phyloP scores from a whole-genome alignment of 441 rosid species.

The Codiaeum variegatum region DNA sequence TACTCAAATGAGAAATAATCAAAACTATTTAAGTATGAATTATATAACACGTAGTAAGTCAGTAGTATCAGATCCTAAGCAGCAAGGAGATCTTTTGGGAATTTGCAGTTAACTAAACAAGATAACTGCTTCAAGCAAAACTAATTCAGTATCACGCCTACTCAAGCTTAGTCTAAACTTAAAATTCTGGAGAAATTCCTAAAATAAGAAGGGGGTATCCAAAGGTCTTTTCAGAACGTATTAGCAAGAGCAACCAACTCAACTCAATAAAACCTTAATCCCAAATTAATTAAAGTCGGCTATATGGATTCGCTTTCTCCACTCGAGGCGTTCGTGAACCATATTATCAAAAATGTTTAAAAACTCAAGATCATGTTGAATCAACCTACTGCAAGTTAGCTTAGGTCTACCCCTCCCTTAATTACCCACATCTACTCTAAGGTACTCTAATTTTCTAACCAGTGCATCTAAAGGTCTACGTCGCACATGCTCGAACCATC shows the following conservation, averaged over 20 bases:
- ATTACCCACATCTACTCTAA: too few species aligned
- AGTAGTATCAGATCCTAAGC: slow-evolving; percentile 3
- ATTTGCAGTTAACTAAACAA: not conserved
- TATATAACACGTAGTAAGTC: not conserved
- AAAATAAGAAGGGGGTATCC: not conserved
- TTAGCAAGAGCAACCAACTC: not conserved
- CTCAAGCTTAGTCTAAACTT: slow-evolving; percentile 11
- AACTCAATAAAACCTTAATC: too few species aligned
- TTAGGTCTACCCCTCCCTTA: too few species aligned
- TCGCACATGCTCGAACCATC: too few species aligned
- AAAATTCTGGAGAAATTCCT: not conserved
- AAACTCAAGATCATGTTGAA: too few species aligned
- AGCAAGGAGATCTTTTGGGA: not conserved
- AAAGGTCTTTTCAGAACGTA: not conserved
- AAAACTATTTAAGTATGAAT: not conserved
- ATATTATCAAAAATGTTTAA: too few species aligned
- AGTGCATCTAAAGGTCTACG: too few species aligned
- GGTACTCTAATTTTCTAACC: too few species aligned
- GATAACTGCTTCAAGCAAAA: not conserved
- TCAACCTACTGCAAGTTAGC: too few species aligned
- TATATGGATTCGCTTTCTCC: too few species aligned
- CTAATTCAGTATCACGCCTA: not conserved
- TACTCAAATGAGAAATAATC: not conserved
- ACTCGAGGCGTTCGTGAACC: too few species aligned
- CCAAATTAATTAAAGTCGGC: too few species aligned